A percentile compares a stretch with the other conserved stretches of the same genome.
Evolutionary conservation across 305 asterid genomes (phyloP).

Genomic region (Fraxinus baroniana): DNA sequence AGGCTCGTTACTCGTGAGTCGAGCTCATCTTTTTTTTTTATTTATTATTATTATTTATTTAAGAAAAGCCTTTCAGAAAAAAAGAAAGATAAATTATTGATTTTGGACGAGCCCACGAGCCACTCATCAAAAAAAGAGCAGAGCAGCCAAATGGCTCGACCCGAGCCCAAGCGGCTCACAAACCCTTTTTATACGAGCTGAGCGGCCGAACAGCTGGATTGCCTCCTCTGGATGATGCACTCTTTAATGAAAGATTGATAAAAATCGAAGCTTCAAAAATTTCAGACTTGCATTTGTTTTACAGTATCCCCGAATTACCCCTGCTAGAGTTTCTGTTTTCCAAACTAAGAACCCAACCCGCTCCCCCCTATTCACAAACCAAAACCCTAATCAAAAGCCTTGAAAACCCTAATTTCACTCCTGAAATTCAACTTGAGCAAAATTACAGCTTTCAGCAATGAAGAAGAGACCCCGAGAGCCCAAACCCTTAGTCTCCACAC

Average conservation of each 20-base stretch:
- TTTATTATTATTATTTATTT: no score
- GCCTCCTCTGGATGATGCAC: background rate
- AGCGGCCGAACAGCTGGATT: no score
- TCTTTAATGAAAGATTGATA: background rate
- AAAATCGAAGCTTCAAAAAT: background rate
- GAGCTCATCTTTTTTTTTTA: no score
- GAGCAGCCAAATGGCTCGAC: no score
- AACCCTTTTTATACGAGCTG: no score
- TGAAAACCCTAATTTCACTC: background rate
- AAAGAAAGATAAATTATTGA: no score
- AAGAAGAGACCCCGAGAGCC: conserved; percentile 69
- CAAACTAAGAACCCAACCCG: background rate
- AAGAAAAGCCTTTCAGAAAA: no score
- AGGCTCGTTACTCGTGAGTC: no score
- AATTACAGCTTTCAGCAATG: conserved; percentile 38
- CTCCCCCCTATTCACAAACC: background rate
- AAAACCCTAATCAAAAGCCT: background rate
- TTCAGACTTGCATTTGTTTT: background rate
- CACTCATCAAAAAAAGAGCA: no score
- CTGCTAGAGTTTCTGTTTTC: background rate
- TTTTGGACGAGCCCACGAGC: no score
- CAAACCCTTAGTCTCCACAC: conserved; percentile 50
- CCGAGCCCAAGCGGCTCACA: no score
- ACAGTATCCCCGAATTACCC: background rate
- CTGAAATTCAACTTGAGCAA: background rate